phyloP scores from a whole-genome alignment of 495 filamentous ascomycete genomes.

The Penicillium roqueforti region DNA sequence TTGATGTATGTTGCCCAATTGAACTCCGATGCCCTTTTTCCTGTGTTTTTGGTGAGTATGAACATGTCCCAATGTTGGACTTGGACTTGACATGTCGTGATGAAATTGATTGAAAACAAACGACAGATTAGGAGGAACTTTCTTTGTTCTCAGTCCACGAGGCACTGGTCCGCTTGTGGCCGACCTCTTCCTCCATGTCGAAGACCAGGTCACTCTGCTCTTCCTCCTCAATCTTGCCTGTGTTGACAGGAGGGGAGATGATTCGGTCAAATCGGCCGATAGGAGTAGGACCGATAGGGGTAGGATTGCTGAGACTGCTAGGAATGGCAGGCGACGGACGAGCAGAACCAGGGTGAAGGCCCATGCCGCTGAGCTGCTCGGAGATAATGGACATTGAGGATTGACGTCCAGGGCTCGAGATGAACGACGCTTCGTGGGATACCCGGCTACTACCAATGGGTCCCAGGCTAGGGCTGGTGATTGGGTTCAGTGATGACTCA shows the following conservation, averaged over 20 bases:
- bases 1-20: slow-evolving; percentile 20
- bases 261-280: slow-evolving; percentile 33
- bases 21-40: slow-evolving; percentile 21
- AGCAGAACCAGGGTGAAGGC: slow-evolving; percentile 44
- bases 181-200: slow-evolving; percentile 70
- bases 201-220: slow-evolving; percentile 68
- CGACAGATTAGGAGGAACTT: slow-evolving; percentile 14
- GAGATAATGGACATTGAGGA: slow-evolving; percentile 65
- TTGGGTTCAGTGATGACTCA: slow-evolving; percentile 62
- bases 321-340: slow-evolving; percentile 31
- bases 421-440: slow-evolving; percentile 56
- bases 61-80: slow-evolving; percentile 14
- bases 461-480: slow-evolving; percentile 62
- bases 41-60: slow-evolving; percentile 15
- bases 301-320: slow-evolving; percentile 1
- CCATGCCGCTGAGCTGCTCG: slow-evolving; percentile 57
- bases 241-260: slow-evolving; percentile 44
- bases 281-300: too few relatives aligned
- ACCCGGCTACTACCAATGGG: slow-evolving; percentile 48
- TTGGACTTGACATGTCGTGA: slow-evolving; percentile 18
- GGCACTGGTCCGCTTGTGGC: slow-evolving; percentile 41
- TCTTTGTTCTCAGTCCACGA: slow-evolving; percentile 32
- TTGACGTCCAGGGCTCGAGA: slow-evolving; percentile 64
- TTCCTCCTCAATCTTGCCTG: slow-evolving; percentile 68
- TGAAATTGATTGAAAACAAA: slow-evolving; percentile 11